A percentile compares a stretch with the other conserved stretches of the same genome.
Conservation (phyloP, 2,329 filamentous ascomycete species). For the Alternaria ventricosa region DNA sequence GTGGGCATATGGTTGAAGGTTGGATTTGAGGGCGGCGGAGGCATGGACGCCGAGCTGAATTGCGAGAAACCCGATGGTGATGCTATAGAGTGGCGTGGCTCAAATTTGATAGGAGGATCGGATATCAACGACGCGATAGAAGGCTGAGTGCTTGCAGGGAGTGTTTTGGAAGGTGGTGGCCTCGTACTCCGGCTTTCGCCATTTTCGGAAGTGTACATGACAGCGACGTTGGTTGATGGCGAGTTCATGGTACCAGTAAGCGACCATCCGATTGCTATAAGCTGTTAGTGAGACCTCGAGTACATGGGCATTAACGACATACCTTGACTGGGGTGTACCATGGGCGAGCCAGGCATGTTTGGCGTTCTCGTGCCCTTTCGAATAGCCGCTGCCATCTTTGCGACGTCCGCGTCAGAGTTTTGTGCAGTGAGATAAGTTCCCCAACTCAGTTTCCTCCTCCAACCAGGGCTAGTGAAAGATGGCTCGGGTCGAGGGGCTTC, state of each 20-base stretch:
- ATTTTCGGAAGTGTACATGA: slow-evolving; percentile 72
- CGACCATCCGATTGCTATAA: slow-evolving; percentile 76
- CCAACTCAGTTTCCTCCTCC: slow-evolving; percentile 57
- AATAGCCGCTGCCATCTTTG: slow-evolving; percentile 42
- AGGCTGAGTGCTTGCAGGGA: slow-evolving; percentile 26
- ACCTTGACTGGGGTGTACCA: slow-evolving; percentile 60
- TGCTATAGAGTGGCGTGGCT: slow-evolving; percentile 25
- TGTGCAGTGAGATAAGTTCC: slow-evolving; percentile 50
- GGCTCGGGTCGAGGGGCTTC: slow-evolving; percentile 60
- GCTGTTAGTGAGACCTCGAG: slow-evolving; percentile 14
- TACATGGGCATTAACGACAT: neutral
- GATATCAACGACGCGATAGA: slow-evolving; percentile 43
- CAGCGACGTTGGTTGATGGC: slow-evolving; percentile 79
- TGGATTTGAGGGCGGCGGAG: slow-evolving; percentile 41
- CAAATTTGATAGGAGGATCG: slow-evolving; percentile 37
- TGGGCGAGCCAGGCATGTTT: slow-evolving; percentile 53
- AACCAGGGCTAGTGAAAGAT: slow-evolving; percentile 59
- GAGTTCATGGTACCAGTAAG: slow-evolving; percentile 88
- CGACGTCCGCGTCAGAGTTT: slow-evolving; percentile 35
- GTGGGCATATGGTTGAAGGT: slow-evolving; percentile 30
- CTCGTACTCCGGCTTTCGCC: slow-evolving; percentile 34
- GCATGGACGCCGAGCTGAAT: slow-evolving; percentile 40
- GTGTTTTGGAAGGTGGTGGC: slow-evolving; percentile 24
- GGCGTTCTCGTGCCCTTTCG: slow-evolving; percentile 35
- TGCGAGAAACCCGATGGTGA: slow-evolving; percentile 31